phyloP scores from a whole-genome alignment of 164 flowering plant species.

The Vitis rupestris region DNA sequence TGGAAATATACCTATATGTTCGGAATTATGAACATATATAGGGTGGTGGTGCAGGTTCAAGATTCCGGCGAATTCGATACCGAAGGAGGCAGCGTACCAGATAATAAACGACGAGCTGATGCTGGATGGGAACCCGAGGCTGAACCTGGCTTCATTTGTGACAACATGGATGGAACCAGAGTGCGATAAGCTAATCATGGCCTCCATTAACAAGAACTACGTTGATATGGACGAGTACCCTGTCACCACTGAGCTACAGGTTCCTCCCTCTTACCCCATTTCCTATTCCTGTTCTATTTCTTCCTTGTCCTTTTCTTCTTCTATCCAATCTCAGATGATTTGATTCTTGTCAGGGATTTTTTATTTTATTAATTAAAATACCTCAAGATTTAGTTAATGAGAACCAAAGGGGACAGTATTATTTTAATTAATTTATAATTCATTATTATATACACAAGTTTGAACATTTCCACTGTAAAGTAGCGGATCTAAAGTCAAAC shows the following conservation, averaged over 20 bases:
- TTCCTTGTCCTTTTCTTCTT: neutral
- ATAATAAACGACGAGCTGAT: conserved; percentile 46
- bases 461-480: too few species aligned
- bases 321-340: too few species aligned
- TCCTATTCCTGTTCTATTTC: neutral
- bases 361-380: neutral
- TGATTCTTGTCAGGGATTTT: too few species aligned
- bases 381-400: neutral
- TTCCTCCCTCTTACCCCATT: neutral
- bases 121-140: conserved; percentile 49
- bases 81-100: conserved; percentile 48
- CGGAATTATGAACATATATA: neutral
- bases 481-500: too few species aligned
- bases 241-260: conserved; percentile 52
- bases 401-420: too few species aligned
- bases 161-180: conserved; percentile 55
- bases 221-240: conserved; percentile 54
- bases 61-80: conserved; percentile 39
- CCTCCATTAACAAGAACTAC: conserved; percentile 42
- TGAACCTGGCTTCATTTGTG: conserved; percentile 44
- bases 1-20: neutral
- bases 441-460: too few species aligned
- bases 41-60: conserved; percentile 20
- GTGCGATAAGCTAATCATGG: conserved; percentile 46
- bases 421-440: too few species aligned